Percentiles rank a stretch among this genome's conserved stretches.
These are phyloP conservation scores for Fusarium heterosporum DNA, from an alignment of 2,329 filamentous ascomycete species.

Conservation along the genomic window DNA sequence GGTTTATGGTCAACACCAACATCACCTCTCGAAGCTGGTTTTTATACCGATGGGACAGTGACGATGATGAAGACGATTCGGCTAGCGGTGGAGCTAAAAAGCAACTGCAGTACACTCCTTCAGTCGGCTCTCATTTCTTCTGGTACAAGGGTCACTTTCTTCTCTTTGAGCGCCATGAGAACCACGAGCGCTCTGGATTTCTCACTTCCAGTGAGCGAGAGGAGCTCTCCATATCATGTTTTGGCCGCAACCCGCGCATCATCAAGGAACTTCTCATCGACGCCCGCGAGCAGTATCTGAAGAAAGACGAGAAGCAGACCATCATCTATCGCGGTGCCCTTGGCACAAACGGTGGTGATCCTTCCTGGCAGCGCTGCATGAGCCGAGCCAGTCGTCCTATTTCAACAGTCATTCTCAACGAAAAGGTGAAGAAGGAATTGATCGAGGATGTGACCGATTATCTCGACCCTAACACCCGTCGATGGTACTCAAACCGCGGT, in stretches of 20 bases:
- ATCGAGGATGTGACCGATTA: constrained; percentile 73
- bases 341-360: constrained; percentile 56
- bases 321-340: constrained; percentile 71
- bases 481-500: constrained; percentile 87
- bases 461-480: constrained; percentile 69
- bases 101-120: constrained; percentile 71
- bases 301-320: constrained; percentile 71
- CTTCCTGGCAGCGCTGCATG: constrained; percentile 71
- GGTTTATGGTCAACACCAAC: constrained; percentile 74
- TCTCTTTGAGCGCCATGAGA: constrained; percentile 66
- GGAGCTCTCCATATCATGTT: constrained; percentile 70
- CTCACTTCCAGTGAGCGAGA: constrained; percentile 64
- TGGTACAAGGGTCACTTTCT: constrained; percentile 71
- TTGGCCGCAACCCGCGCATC: constrained; percentile 69
- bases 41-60: constrained; percentile 58
- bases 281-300: constrained; percentile 65
- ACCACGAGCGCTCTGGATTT: constrained; percentile 56
- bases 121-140: constrained; percentile 75
- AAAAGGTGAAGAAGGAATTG: constrained; percentile 68
- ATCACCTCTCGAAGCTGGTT: constrained; percentile 65
- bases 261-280: constrained; percentile 72
- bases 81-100: constrained; percentile 58
- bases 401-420: constrained; percentile 73
- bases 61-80: constrained; percentile 60
- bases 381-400: constrained; percentile 70